These are phyloP conservation scores for Angomonas desouzai DNA, from an alignment of 208 protist genomes.

Conservation along the genomic window DNA sequence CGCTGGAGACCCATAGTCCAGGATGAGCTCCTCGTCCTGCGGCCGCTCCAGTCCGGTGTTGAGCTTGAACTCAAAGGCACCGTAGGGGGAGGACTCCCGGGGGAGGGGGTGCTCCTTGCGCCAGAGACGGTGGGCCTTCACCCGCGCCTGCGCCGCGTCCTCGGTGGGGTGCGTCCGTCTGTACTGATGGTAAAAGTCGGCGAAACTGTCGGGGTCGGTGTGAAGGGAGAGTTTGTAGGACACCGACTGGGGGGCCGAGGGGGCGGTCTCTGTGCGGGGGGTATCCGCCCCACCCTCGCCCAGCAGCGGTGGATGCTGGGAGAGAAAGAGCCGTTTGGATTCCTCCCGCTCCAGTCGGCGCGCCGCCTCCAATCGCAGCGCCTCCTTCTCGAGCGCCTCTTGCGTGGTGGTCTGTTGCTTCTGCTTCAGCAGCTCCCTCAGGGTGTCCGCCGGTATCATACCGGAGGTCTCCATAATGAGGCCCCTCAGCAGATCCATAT, in stretches of 20 bases:
- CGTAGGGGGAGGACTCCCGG: conserved; percentile 31
- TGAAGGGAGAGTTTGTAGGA: conserved; percentile 3
- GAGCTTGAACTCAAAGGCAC: conserved; percentile 40
- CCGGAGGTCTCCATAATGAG: conserved; percentile 87
- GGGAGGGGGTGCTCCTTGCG: conserved; percentile 29
- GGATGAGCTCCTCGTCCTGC: conserved; percentile 17
- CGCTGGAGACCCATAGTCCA: conserved; percentile 27
- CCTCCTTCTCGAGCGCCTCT: conserved; percentile 47
- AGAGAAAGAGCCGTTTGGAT: conserved; percentile 23
- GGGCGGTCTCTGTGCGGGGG: too few species aligned
- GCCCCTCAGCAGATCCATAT: conserved; percentile 82
- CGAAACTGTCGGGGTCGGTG: neutral
- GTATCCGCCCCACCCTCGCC: too few species aligned
- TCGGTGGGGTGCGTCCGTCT: conserved; percentile 8
- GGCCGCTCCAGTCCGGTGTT: conserved; percentile 66
- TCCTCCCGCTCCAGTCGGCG: conserved; percentile 37
- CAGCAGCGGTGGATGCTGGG: neutral
- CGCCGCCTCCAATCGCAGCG: conserved; percentile 39
- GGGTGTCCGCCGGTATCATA: conserved; percentile 75
- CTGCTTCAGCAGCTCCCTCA: conserved; percentile 61
- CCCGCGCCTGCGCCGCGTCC: conserved; percentile 21
- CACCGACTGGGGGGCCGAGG: too few species aligned
- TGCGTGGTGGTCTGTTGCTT: conserved; percentile 47
- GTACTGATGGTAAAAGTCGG: neutral
- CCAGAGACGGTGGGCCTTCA: conserved; percentile 26